Evolutionary conservation across 305 asterid species (phyloP).

Genomic region (Plantago rigida): DNA sequence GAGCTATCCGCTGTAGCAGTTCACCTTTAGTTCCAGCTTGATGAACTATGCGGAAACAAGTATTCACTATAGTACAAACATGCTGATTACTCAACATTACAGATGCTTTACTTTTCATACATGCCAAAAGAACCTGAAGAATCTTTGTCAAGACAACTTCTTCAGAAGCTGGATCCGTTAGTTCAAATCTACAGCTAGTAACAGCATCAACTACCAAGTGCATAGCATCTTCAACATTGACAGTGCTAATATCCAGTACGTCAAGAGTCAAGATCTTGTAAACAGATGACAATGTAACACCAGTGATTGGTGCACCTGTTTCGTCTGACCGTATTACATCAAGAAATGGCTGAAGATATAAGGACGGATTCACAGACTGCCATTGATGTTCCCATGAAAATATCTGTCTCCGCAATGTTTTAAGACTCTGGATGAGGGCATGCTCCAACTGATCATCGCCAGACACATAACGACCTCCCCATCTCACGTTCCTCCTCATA

Average conservation of each 20-base stretch:
- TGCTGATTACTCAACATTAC: slow-evolving; percentile 88
- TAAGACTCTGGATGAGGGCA: slow-evolving; percentile 81
- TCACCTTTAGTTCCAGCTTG: slow-evolving; percentile 93
- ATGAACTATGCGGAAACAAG: slow-evolving; percentile 80
- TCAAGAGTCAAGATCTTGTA: slow-evolving; percentile 83
- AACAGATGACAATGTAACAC: slow-evolving; percentile 83
- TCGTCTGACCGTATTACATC: slow-evolving; percentile 91
- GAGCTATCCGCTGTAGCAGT: slow-evolving; percentile 81
- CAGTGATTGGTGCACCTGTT: slow-evolving; percentile 92
- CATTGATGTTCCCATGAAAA: slow-evolving; percentile 77
- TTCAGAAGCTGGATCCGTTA: slow-evolving; percentile 94
- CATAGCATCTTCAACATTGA: slow-evolving; percentile 78
- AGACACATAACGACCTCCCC: slow-evolving; percentile 93
- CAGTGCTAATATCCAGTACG: slow-evolving; percentile 60
- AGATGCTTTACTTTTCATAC: slow-evolving; percentile 87
- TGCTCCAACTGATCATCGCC: slow-evolving; percentile 97
- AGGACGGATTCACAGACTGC: slow-evolving; percentile 67
- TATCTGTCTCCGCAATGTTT: slow-evolving; percentile 66
- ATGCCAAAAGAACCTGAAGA: slow-evolving; percentile 90
- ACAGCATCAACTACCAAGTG: slow-evolving; percentile 88
- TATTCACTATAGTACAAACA: slow-evolving; percentile 83
- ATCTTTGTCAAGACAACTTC: slow-evolving; percentile 89
- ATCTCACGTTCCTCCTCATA: slow-evolving; percentile 92
- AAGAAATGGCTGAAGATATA: slow-evolving; percentile 89
- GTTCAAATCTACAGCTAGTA: slow-evolving; percentile 95